phyloP scores from a whole-genome alignment of 164 flowering plant species.

The Vitis vinifera region ASM3070453v1 NC_081818.1:23030001-23030500 shows the following conservation, averaged over 20 bases:
- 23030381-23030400: background rate
- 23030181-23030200: conserved; percentile 92
- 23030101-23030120: conserved; percentile 79
- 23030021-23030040: conserved; percentile 40
- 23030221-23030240: conserved; percentile 72
- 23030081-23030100: conserved; percentile 96
- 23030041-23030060: conserved; percentile 67
- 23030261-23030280: conserved; percentile 96
- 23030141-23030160: conserved; percentile 95
- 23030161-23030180: conserved; percentile 84
- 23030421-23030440: too few species aligned
- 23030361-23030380: conserved; percentile 46
- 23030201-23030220: conserved; percentile 97
- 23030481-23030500: too few species aligned
- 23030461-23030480: too few species aligned
- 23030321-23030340: conserved; percentile 83
- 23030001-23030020: conserved; percentile 33
- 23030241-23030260: conserved; percentile 87
- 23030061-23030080: conserved; percentile 88
- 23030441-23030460: too few species aligned
- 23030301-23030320: conserved; percentile 88
- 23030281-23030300: conserved; percentile 90
- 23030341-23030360: conserved; percentile 76
- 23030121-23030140: conserved; percentile 99
- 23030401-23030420: too few species aligned